These are phyloP conservation scores for Thelephora aurantiotincta DNA, from an alignment of 768 basidiomycete species.

Conservation along the genomic window DNA sequence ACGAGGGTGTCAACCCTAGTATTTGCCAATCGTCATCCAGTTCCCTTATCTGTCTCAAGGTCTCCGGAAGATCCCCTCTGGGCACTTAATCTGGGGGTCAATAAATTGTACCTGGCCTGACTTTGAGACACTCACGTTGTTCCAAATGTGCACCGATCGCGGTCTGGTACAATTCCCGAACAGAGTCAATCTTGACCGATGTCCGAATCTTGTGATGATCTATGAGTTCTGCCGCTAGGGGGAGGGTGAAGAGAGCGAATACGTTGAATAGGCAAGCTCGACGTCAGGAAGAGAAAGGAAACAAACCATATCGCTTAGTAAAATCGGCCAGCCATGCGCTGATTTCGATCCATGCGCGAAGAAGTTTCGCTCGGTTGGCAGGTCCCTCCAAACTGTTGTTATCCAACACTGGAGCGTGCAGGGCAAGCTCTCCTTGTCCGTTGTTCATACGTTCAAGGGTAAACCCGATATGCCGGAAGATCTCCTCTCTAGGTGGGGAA, in stretches of 20 bases:
- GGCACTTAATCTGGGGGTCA: slow-evolving; percentile 26
- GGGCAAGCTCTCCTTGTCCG: slow-evolving; percentile 25
- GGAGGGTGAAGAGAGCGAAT: background rate
- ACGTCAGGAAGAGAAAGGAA: slow-evolving; percentile 2
- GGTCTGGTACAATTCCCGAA: slow-evolving; percentile 56
- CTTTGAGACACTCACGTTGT: slow-evolving; percentile 41
- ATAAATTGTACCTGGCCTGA: background rate
- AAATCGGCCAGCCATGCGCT: slow-evolving; percentile 51
- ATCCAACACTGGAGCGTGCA: slow-evolving; percentile 45
- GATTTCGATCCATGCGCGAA: slow-evolving; percentile 73
- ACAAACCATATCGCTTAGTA: background rate
- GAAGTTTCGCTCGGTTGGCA: slow-evolving; percentile 41
- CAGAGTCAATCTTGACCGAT: slow-evolving; percentile 41
- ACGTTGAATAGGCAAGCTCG: background rate
- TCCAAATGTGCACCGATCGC: slow-evolving; percentile 67
- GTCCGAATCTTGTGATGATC: slow-evolving; percentile 25
- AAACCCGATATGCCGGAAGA: slow-evolving; percentile 31
- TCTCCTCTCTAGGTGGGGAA: slow-evolving; percentile 16
- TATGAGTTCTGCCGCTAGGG: slow-evolving; percentile 30
- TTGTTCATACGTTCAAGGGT: slow-evolving; percentile 8
- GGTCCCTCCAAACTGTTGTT: slow-evolving; percentile 28
- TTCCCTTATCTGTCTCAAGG: slow-evolving; percentile 26
- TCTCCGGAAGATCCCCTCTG: slow-evolving; percentile 32
- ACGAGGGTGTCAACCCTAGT: slow-evolving; percentile 54
- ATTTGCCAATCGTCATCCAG: slow-evolving; percentile 25